Percentiles rank a stretch among this genome's conserved stretches.
Conservation (phyloP, 2,329 filamentous ascomycete species). For the Harringtonia lauricola region DNA sequence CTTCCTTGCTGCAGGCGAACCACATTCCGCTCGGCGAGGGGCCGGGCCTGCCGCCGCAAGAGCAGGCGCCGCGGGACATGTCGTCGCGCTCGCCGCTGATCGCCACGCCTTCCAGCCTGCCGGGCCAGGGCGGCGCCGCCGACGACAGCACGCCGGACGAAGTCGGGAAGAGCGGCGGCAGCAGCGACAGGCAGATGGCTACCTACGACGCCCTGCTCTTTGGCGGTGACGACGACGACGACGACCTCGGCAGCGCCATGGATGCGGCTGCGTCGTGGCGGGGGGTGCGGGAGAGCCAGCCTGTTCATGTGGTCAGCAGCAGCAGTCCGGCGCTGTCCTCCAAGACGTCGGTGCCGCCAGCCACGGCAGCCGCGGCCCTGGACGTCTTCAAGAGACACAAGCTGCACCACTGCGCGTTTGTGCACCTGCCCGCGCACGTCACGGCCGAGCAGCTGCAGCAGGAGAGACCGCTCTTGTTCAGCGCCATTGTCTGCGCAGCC, state of each 20-base stretch:
- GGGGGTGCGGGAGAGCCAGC: too few relatives aligned
- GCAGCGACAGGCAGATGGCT: too few relatives aligned
- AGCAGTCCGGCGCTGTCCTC: too few relatives aligned
- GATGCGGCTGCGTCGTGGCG: slow-evolving; percentile 4
- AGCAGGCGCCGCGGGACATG: background rate
- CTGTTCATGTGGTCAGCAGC: too few relatives aligned
- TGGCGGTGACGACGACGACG: background rate
- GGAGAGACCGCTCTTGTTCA: slow-evolving; percentile 22
- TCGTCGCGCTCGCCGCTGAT: background rate
- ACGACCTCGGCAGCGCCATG: slow-evolving; percentile 17
- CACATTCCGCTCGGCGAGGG: background rate
- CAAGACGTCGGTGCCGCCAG: background rate
- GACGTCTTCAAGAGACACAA: slow-evolving; percentile 20
- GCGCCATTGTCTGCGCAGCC: slow-evolving; percentile 23
- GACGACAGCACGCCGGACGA: background rate
- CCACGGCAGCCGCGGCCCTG: slow-evolving; percentile 8
- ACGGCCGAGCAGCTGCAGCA: slow-evolving; percentile 20
- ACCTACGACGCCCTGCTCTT: background rate
- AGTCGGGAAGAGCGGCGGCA: background rate
- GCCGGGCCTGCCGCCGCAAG: background rate
- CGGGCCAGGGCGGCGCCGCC: background rate
- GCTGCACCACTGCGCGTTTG: slow-evolving; percentile 24
- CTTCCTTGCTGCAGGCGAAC: slow-evolving; percentile 13
- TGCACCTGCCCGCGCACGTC: slow-evolving; percentile 17
- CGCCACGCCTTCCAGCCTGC: too few relatives aligned